Evolutionary conservation across 306 rosid species (phyloP), one percentile per base, ranked within the genome.

Genomic region (Canavalia ensiformis): DNA sequence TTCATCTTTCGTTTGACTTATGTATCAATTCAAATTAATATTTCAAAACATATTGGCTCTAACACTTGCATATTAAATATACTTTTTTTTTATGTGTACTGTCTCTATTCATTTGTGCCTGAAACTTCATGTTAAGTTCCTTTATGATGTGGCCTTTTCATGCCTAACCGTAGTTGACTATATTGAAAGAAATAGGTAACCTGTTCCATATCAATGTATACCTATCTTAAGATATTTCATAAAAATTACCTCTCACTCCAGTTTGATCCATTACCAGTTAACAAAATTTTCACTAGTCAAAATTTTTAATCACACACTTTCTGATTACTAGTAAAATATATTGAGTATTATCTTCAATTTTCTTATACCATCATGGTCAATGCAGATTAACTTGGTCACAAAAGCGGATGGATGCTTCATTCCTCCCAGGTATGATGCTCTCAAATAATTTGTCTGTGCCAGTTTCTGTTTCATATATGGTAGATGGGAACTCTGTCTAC

Each of bases 321-420:
- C 33, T 72, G 0, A 45, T 33, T 44, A 25, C 45, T 44, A 1
- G 31, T 29, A 72, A 46, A 56, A 30, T 37, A 28, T 11, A 13
- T 33, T 30, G 3, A 84, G 52, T 44, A 31, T 9, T 55, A 18
- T 58, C 0, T 35, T 18, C 1, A 71, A 30, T 72, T 4, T 78
- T 66, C 68, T 80, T 7, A 39, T 52, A 25, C 33, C 54, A 68
- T 81, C 2, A 78, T 84, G 68, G 3, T 64, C 7, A 37, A 68
- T 79, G 77, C 87, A 88, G 90, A 58, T 59, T 88, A 71, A 56
- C 85, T 57, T 88, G 87, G 90, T 88, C 90, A 28, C 88, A 88
- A n/a, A 88, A 88, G 72, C 82, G 88, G 37, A 9, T 51, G 28
- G 4, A 88, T 79, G 85, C 88, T 66, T 29, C 83, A 64, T 82